Base-by-base conservation (phyloP, 164 flowering plant species). In the Stephania cephalantha region DNA sequence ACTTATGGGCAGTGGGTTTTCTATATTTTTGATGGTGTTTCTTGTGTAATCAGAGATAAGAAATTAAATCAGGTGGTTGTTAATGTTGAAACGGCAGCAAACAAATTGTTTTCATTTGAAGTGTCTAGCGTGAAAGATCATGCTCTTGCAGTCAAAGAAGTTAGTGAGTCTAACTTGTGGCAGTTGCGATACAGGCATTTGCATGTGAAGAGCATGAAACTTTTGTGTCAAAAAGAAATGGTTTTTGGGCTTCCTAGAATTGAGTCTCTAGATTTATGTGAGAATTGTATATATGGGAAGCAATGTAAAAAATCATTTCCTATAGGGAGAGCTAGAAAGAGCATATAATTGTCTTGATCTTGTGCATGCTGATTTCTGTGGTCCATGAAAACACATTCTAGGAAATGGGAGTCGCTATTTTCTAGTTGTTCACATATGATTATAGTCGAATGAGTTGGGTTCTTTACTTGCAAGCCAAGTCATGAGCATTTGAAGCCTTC, bases 81-180 rank as follows among this genome's bases (percentile, higher is more conserved):
- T 18, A 71, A 66, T 22, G 15, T 76, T 63, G 11, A 2, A 17
- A 63, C 61, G 74, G 65, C 71, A 22, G 18, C 61, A 35, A 71
- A 76, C 25, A 76, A 71, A n/a, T 61, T 70, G 74, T 76, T 76
- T 63, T 61, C 73, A 3, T 65, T 76, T 53, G 73, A 76, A 25
- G 1, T 70, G 1, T 76, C 74, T n/a, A 20, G 25, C 0, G 25
- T 25, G 25, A 25, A 25, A 25, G 25, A 25, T 25, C 25, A 25
- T 25, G 25, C 25, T 25, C 25, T 25, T 25, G 0, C 25, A 25
- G 25, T 25, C 25, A 25, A 25, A 25, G 25, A 25, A 25, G 25
- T 25, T 0, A 25, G 25, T 25, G 0, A 25, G 25, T 25, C 25
- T 25, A 25, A 25, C 25, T 25, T 25, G 25, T 25, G 25, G 25